Base-by-base conservation (phyloP, 352 stramenopile genomes). In the Globisporangium okanoganense region DNA sequence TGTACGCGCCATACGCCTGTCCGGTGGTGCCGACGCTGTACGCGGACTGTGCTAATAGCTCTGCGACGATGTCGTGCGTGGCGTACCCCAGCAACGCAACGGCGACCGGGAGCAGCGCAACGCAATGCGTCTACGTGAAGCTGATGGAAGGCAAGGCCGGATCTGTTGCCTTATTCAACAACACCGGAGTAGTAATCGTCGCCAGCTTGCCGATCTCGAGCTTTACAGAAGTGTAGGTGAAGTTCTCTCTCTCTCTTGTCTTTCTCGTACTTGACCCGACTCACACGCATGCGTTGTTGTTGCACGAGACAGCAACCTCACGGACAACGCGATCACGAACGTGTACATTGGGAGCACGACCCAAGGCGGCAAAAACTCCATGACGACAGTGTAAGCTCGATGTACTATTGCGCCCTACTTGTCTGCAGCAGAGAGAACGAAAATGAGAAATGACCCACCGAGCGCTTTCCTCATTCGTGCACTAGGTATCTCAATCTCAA, bases 271-370 rank as follows among this genome's bases (percentile, higher is more conserved):
- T 0, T 5, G 13, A 43, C n/a, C n/a, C n/a, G 38, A n/a, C 38
- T 44, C 38, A 44, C 13, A 52, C 29, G 14, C 24, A 25, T 31
- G 14, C 27, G 41, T 5, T 53, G 25, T n/a, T 8, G 5, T n/a
- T 53, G 47, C 14, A 41, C n/a, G 24, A 12, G 24, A 8, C 31
- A 66, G 60, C 9, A 16, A 45, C 14, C 47, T 66, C 12, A 45
- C 53, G 0, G 56, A 66, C 44, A 66, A 66, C 44, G 61, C 61
- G 24, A 60, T 66, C 53, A 36, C 35, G 44, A 62, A 22, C n/a
- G 31, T 66, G 20, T 18, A 33, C 5, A 57, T 66, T 18, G 16
- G 44, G 5, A 31, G 36, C 48, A 38, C 33, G 9, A 43, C n/a
- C 16, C 36, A 24, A 2, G 45, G 27, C 16, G 22, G 13, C 13